These are phyloP conservation scores for Fusarium cicatricum DNA, from an alignment of 2,329 filamentous ascomycete species.

Conservation along the genomic window DNA sequence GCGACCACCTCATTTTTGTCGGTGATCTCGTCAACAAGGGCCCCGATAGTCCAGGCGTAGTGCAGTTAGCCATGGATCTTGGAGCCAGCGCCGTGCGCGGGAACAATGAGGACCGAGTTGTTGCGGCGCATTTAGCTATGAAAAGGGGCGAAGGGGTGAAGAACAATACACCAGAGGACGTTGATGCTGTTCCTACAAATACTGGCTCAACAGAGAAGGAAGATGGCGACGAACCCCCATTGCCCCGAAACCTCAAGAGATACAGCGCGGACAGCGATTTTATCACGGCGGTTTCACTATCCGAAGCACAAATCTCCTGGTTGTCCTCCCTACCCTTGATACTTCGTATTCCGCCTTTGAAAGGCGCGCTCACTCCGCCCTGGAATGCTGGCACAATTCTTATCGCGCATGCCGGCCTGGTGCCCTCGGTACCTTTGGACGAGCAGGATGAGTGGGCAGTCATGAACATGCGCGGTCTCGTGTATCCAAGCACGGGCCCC, in stretches of 20 bases:
- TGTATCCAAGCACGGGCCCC: constrained; percentile 50
- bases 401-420: constrained; percentile 82
- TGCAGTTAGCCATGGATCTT: constrained; percentile 74
- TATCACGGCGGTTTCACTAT: constrained; percentile 21
- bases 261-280: constrained; percentile 31
- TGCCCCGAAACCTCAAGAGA: constrained; percentile 17
- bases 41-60: constrained; percentile 78
- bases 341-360: constrained; percentile 17
- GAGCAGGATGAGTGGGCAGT: constrained; percentile 76
- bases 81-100: constrained; percentile 81
- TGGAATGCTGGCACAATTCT: constrained; percentile 46
- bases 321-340: constrained; percentile 22
- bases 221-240: not conserved
- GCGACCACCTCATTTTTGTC: constrained; percentile 75
- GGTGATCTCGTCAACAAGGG: constrained; percentile 86
- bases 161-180: too few species aligned
- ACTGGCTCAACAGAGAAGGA: not conserved
- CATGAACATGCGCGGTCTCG: constrained; percentile 88
- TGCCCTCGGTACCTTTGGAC: constrained; percentile 73
- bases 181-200: not conserved
- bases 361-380: constrained; percentile 2
- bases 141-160: not conserved
- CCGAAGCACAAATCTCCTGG: constrained; percentile 21
- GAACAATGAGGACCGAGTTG: constrained; percentile 85
- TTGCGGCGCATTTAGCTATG: constrained; percentile 54